Base-by-base conservation (phyloP, 163 green algal genomes). In the Chlorella variabilis region DNA sequence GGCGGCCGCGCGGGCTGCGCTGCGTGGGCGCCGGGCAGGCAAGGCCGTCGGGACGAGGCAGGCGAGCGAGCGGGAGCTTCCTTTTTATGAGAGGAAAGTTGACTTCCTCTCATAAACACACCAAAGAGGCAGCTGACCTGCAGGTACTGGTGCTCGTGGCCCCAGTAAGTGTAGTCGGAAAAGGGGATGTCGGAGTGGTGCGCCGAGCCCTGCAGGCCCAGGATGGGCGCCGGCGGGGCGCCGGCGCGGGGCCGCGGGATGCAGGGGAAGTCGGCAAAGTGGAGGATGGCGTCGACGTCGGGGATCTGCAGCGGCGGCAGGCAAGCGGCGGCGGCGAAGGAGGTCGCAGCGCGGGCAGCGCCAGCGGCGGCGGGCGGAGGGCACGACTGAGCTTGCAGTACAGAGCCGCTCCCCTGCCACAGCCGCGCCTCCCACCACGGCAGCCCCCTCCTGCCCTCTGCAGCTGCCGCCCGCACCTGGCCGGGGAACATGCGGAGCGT, bases 151-250 rank as follows among this genome's bases (percentile, higher is more conserved):
- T 88, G 84, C 74, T 91, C 87, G 74, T 88, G 75, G 27, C 87
- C 87, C 70, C 77, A 90, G 74, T 86, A 91, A 34, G 82, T 80
- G 68, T 81, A 86, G 83, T 91, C 87, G 48, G 87, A 85, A n/a
- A 90, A 86, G 48, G 83, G 76, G 13, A 91, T 74, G 66, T 91
- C 87, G 27, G 36, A 9, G 42, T 84, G 74, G 8, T 11, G 38
- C 33, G 48, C 54, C 20, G 77, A 49, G 25, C 80, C 77, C 77
- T 90, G 77, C 79, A 89, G 87, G 7, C 71, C 67, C 84, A 91
- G 85, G 11, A 91, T 76, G 7, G 85, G 85, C 23, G 73, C 27
- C 45, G 65, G 42, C 2, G 11, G 39, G 8, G 33, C 42, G 31
- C 48, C 18, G 38, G 13, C 3, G 3, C n/a, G n/a, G 29, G 29